A percentile compares a stretch with the other conserved stretches of the same genome.
These are phyloP conservation scores for Geranomyces michiganensis DNA, from an alignment of 192 early-diverging fungal genomes.

Conservation along the genomic window DNA sequence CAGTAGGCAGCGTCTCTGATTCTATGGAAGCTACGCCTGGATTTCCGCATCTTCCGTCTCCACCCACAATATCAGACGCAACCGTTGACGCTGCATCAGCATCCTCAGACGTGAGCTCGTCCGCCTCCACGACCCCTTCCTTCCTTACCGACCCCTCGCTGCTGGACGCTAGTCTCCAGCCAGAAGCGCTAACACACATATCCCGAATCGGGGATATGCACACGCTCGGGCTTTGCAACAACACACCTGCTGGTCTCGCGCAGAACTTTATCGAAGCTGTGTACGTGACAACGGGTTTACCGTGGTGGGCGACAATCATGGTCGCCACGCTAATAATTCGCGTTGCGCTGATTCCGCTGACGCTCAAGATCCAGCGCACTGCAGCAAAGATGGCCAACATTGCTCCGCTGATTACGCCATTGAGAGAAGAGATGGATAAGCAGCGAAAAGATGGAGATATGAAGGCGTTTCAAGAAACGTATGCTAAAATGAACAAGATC, in stretches of 20 bases:
- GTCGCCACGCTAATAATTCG: slow-evolving; percentile 70
- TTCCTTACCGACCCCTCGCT: slow-evolving; percentile 33
- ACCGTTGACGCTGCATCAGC: background rate
- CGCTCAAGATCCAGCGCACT: slow-evolving; percentile 72
- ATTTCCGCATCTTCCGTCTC: background rate
- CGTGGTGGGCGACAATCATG: slow-evolving; percentile 94
- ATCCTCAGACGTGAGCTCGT: background rate
- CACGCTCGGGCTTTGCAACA: slow-evolving; percentile 75
- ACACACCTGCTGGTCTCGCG: slow-evolving; percentile 69
- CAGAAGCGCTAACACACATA: slow-evolving; percentile 43
- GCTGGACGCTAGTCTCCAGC: slow-evolving; percentile 19
- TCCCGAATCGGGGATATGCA: slow-evolving; percentile 87
- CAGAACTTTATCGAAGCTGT: slow-evolving; percentile 76
- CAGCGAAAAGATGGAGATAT: slow-evolving; percentile 64
- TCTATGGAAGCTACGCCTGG: background rate
- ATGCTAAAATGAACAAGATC: slow-evolving; percentile 60
- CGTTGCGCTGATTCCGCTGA: slow-evolving; percentile 69
- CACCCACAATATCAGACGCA: background rate
- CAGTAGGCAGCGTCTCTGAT: background rate
- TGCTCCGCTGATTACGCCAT: slow-evolving; percentile 69
- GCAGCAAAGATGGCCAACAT: slow-evolving; percentile 69
- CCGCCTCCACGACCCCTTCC: slow-evolving; percentile 20
- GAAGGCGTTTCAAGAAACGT: slow-evolving; percentile 47
- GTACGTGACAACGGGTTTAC: slow-evolving; percentile 80
- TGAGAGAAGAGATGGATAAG: slow-evolving; percentile 66